Evolutionary conservation across 164 flowering plant species (phyloP), one percentile per base, ranked within the genome.

Genomic region (Paratinospora sagittata): DNA sequence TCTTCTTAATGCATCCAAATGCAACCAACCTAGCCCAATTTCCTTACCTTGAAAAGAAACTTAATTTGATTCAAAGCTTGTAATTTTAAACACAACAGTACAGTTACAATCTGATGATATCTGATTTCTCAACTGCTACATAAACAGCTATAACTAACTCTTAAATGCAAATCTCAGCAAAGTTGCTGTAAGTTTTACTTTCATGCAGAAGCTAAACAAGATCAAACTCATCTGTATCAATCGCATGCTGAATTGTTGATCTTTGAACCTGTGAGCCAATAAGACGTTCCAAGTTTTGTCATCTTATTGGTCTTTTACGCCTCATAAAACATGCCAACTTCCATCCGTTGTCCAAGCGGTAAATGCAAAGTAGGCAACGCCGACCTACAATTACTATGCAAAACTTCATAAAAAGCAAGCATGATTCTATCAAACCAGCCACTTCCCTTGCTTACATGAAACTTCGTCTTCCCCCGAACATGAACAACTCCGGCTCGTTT

Each of bases 311-410:
- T 67, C 63, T 30, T 68, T 85, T 80, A 90, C 58, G 86, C 91
- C 78, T 91, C 94, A 61, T 89, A 91, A 45, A 88, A 84, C 97
- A 91, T 91, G 33, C 94, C 97, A 60, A 91, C 90, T 74, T 91
- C 94, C 68, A 89, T 83, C 0, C 89, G 73, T 63, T 89, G 89
- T 0, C 74, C 70, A n/a, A 79, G 74, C 1, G 92, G 92, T 47
- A 89, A 80, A 3, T 84, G 89, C 36, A 85, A 79, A 63, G 91
- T 80, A 61, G 97, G 94, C 39, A 89, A 70, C 0, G 88, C 89
- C 34, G 97, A 82, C 78, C 97, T 82, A 65, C 94, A 91, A 57
- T 85, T 89, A 61, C 81, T 81, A 63, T 89, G 97, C 76, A 91
- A 17, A 49, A 88, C 70, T 82, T 89, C 90, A 77, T 91, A 91